phyloP scores from a whole-genome alignment of 1,139 yeast species.

The Diutina siamensis region DNA sequence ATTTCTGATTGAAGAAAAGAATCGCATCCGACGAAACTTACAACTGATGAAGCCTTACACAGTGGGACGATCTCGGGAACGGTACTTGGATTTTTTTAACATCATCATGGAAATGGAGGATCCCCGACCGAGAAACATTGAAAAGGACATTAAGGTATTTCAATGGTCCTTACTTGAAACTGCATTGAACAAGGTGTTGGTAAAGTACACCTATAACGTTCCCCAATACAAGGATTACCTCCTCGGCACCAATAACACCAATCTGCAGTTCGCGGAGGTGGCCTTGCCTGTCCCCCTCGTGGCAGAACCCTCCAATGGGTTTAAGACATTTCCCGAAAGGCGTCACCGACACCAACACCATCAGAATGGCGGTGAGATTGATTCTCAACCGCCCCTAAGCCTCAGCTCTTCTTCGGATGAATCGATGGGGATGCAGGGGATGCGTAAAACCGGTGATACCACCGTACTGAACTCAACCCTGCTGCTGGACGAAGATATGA shows the following conservation, averaged over 20 bases:
- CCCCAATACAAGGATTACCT: conserved; percentile 2
- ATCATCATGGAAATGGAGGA: conserved; percentile 52
- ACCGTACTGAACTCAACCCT: conserved; percentile 3
- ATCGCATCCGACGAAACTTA: conserved; percentile 55
- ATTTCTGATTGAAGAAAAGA: conserved; percentile 59
- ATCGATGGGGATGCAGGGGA: no score
- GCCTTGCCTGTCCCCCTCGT: not conserved
- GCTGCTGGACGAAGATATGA: not conserved
- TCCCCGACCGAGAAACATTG: conserved; percentile 64
- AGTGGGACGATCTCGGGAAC: conserved; percentile 38
- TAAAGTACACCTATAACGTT: conserved; percentile 30
- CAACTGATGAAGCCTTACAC: conserved; percentile 58
- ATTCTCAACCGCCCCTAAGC: no score
- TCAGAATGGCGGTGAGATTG: no score
- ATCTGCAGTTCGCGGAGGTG: not conserved
- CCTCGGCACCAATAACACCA: not conserved
- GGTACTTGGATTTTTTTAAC: conserved; percentile 38
- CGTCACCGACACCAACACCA: not conserved
- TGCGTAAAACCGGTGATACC: conserved; percentile 1
- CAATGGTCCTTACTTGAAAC: conserved; percentile 43
- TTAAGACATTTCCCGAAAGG: not conserved
- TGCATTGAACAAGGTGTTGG: conserved; percentile 50
- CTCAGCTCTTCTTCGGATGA: no score
- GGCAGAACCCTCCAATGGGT: not conserved
- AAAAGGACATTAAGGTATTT: conserved; percentile 62